phyloP scores from a whole-genome alignment of 441 rosid genomes.

The Erodium texanum region DNA sequence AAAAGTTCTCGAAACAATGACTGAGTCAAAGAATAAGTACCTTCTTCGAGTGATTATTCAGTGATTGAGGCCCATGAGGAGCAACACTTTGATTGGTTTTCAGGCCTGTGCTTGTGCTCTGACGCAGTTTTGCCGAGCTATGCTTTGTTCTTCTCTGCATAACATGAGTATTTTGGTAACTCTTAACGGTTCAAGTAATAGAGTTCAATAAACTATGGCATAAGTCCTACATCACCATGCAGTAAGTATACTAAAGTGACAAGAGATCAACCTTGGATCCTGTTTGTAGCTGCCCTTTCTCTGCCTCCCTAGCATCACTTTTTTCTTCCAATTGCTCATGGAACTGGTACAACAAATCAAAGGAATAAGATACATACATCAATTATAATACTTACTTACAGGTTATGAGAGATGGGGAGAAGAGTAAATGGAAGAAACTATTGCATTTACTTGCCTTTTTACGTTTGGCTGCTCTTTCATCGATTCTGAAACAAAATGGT shows the following conservation, averaged over 20 bases:
- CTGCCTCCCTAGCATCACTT: conserved; percentile 31
- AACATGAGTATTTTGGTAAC: conserved; percentile 1
- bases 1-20: no score
- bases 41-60: conserved; percentile 20
- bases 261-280: conserved; percentile 30
- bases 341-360: conserved; percentile 31
- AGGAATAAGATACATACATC: conserved; percentile 14
- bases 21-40: conserved; percentile 5
- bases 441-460: conserved; percentile 52
- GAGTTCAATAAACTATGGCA: background rate
- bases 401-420: conserved; percentile 3
- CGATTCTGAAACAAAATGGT: conserved; percentile 76
- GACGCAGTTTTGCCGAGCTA: conserved; percentile 18
- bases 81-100: conserved; percentile 21
- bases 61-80: conserved; percentile 13
- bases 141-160: conserved; percentile 26
- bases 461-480: conserved; percentile 71
- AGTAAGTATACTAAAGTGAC: background rate
- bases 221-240: background rate
- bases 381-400: background rate
- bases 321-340: conserved; percentile 63
- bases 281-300: conserved; percentile 26
- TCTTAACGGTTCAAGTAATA: background rate
- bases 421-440: conserved; percentile 7
- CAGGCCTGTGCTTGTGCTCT: conserved; percentile 19